Base-by-base conservation (phyloP, 1,139 yeast genomes). In the Blastobotrys malaysiensis region DNA sequence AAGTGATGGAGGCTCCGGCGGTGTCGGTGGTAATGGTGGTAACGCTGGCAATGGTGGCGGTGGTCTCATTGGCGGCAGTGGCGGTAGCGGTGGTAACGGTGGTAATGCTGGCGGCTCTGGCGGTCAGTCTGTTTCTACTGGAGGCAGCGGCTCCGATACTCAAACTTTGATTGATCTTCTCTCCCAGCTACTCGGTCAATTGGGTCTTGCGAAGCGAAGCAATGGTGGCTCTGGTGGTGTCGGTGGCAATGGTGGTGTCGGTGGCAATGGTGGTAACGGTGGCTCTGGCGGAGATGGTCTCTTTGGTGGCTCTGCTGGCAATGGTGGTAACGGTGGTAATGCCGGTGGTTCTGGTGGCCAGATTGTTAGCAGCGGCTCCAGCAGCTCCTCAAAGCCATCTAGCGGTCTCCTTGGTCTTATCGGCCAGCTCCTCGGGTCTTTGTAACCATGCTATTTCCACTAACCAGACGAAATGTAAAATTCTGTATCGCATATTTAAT, bases 291-390 rank as follows among this genome's bases (percentile, higher is more conserved):
- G 46, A 5, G n/a, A 16, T 20, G 46, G 46, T 6, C 26, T 44
- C 24, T 5, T 44, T 44, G 5, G 26, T 6, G 46, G 46, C 24
- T 44, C 46, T 19, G 46, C 14, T 9, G 46, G 46, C 46, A 44
- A 44, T 16, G 46, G 26, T 44, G 46, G 46, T 14, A 22, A 20
- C 11, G 46, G 26, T 20, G 46, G 46, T 22, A 44, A 44, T 19
- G 46, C 46, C 13, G 46, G 46, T 6, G 46, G 46, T 9, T 44
- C 46, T 20, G 46, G 46, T n/a, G 26, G 46, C 46, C 46, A 44
- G 46, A 31, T 31, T n/a, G 39, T 31, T 16, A 31, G 7, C 39
- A 31, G 5, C 16, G 16, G 39, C 16, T 31, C 39, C 16, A n/a
- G 39, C 39, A 31, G 16, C 16, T 31, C 39, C 11, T 13, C 39